Evolutionary conservation across 164 flowering plant genomes (phyloP).

Genomic region (Kingdonia uniflora): DNA sequence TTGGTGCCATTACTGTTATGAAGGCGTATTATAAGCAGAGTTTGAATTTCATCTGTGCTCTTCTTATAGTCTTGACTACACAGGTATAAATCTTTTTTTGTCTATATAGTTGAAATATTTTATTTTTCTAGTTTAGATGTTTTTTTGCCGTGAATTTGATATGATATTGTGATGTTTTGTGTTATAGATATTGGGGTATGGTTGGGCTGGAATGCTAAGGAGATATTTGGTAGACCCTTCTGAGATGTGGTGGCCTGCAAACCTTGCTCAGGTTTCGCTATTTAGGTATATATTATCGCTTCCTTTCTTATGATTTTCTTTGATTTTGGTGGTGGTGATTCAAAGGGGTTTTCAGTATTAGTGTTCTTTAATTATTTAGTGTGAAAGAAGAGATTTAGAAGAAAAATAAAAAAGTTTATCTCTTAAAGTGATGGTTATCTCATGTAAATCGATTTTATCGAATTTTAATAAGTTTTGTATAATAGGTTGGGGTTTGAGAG

Average conservation of each 20-base stretch:
- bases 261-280: constrained; percentile 88
- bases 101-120: neutral
- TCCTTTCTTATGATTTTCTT: constrained; percentile 1
- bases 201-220: constrained; percentile 93
- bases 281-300: constrained; percentile 39
- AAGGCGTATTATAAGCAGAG: constrained; percentile 75
- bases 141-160: neutral
- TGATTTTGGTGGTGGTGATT: neutral
- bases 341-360: too few relatives aligned
- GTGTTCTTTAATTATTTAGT: too few relatives aligned
- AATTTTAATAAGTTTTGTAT: too few relatives aligned
- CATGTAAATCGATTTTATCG: too few relatives aligned
- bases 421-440: too few relatives aligned
- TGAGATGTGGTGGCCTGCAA: constrained; percentile 98
- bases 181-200: constrained; percentile 77
- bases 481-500: too few relatives aligned
- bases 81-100: constrained; percentile 35
- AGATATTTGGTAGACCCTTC: constrained; percentile 75
- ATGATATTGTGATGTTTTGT: neutral
- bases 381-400: too few relatives aligned
- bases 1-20: constrained; percentile 83
- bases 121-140: neutral
- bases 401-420: too few relatives aligned
- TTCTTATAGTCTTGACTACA: constrained; percentile 70
- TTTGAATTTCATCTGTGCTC: constrained; percentile 46